Evolutionary conservation across 345 rosid species (phyloP), one percentile per base, ranked within the genome.

Genomic region (Isatis tinctoria): DNA sequence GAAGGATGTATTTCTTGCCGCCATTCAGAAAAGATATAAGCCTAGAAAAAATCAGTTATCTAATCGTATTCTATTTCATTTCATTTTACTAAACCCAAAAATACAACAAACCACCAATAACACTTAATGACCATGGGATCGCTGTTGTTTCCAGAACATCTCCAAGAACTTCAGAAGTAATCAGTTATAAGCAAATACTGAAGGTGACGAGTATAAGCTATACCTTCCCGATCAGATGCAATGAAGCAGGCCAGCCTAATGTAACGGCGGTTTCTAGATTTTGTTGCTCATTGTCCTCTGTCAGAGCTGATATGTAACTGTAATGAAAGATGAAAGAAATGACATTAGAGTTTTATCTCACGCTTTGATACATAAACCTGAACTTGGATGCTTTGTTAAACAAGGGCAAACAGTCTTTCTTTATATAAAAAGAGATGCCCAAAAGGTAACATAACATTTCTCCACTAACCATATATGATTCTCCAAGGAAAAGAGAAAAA

Each of bases 201-300:
- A 60, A 60, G 45, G 36, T 27, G 35, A 32, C 14, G 27, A 26
- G 54, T 8, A 6, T 43, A 64, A 37, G 43, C 26, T 53, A 67
- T 78, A 94, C 98, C 97, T 91, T 94, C 45, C 98, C 98, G 65
- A 94, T 88, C 83, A 94, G 83, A 82, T 94, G 98, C 58, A 94
- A 74, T 37, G 98, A 89, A 54, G 96, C 93, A 52, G 98, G 98
- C 98, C 98, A 94, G 64, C 97, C 97, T 17, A 82, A 81, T 65
- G 93, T 83, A 76, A 91, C 81, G 12, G 89, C 94, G 60, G 67
- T 80, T 53, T 85, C 87, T 72, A 94, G 80, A 83, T 71, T 80
- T 47, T 80, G 85, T 40, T 79, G 87, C 60, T 83, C 85, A 13
- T 73, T 81, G 61, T 77, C 84, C 68, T 82, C 93, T 45, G 87